phyloP scores from a whole-genome alignment of 208 protist genomes.

The Trypanosoma theileri region DNA sequence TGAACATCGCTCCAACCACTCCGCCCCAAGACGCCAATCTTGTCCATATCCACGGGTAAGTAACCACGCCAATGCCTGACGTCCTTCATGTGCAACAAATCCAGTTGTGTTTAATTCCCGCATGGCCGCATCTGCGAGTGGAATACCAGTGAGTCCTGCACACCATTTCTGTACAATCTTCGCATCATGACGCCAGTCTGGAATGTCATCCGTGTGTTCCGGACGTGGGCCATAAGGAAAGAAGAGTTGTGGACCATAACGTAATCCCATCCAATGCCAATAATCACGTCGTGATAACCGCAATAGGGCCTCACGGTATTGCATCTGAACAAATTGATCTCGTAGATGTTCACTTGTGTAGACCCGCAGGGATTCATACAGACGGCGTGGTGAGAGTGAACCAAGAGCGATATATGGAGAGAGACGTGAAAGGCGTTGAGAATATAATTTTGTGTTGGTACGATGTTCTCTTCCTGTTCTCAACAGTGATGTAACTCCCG shows the following conservation, averaged over 20 bases:
- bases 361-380: conserved; percentile 75
- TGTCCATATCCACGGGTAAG: conserved; percentile 82
- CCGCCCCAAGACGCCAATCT: conserved; percentile 87
- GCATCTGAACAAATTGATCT: conserved; percentile 77
- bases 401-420: conserved; percentile 84
- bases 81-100: conserved; percentile 72
- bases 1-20: conserved; percentile 90
- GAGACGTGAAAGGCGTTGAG: conserved; percentile 62
- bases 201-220: conserved; percentile 68
- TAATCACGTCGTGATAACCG: conserved; percentile 84
- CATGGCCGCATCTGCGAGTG: conserved; percentile 89
- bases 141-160: conserved; percentile 79
- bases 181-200: conserved; percentile 74
- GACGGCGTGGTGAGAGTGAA: conserved; percentile 65
- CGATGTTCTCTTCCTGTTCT: conserved; percentile 64
- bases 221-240: conserved; percentile 81
- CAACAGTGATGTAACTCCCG: conserved; percentile 71
- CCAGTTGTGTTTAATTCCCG: conserved; percentile 78
- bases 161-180: conserved; percentile 88
- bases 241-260: conserved; percentile 80
- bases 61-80: conserved; percentile 83
- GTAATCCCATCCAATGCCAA: conserved; percentile 89
- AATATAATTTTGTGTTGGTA: conserved; percentile 87
- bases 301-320: conserved; percentile 79
- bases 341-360: conserved; percentile 50